A percentile compares a stretch with the other conserved stretches of the same genome.
Conservation (phyloP, 495 filamentous ascomycete genomes). For the Amphirosellinia nigrospora region DNA sequence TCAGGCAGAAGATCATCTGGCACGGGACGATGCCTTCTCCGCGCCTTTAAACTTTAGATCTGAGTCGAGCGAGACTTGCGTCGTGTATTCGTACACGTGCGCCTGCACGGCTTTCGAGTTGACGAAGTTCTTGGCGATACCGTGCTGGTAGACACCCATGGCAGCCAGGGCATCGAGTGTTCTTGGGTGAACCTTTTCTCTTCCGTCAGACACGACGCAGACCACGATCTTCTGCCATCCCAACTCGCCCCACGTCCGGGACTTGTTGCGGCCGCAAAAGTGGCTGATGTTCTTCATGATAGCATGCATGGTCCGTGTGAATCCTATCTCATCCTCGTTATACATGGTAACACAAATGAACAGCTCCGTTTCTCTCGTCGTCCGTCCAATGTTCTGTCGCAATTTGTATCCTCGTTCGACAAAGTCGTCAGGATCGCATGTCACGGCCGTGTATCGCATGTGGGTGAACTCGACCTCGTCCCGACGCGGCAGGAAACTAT, state of each 20-base stretch:
- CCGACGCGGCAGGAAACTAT: slow-evolving; percentile 89
- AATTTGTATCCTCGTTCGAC: slow-evolving; percentile 86
- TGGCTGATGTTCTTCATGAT: slow-evolving; percentile 98
- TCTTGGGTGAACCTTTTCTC: slow-evolving; percentile 90
- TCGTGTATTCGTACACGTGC: slow-evolving; percentile 99
- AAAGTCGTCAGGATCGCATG: slow-evolving; percentile 97
- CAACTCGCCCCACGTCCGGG: slow-evolving; percentile 93
- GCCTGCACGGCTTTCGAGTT: slow-evolving; percentile 84
- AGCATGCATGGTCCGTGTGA: slow-evolving; percentile 98
- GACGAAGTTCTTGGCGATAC: slow-evolving; percentile 98
- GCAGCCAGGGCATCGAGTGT: slow-evolving; percentile 95
- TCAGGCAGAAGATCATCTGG: slow-evolving; percentile 98
- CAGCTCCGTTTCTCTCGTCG: slow-evolving; percentile 90
- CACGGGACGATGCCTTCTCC: slow-evolving; percentile 98
- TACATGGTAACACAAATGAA: slow-evolving; percentile 99
- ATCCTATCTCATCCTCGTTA: slow-evolving; percentile 96
- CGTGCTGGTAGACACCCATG: slow-evolving; percentile 98
- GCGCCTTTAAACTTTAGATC: slow-evolving; percentile 99
- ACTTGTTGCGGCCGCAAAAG: slow-evolving; percentile 91
- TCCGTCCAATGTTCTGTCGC: slow-evolving; percentile 90
- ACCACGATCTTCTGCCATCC: slow-evolving; percentile 99
- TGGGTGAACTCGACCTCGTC: slow-evolving; percentile 98
- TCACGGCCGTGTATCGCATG: slow-evolving; percentile 99
- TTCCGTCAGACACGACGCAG: slow-evolving; percentile 92
- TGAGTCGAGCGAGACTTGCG: slow-evolving; percentile 92